Base-by-base conservation (phyloP, 2,329 filamentous ascomycete genomes). In the Graphiopsis chlorocephala region DNA sequence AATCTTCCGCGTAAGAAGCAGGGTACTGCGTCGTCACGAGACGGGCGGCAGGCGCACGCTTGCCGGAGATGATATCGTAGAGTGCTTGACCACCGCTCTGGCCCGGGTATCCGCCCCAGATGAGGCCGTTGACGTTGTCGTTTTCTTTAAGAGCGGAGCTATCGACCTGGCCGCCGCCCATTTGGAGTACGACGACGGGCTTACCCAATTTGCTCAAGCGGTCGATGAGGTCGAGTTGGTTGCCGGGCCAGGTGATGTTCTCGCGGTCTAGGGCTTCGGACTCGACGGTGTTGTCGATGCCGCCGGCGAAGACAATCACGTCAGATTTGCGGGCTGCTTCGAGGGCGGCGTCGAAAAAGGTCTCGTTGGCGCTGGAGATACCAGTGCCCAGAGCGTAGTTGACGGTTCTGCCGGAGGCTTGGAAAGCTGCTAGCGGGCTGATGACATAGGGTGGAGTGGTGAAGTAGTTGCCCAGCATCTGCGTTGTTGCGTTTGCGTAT, bases 401-500 rank as follows among this genome's bases (percentile, higher is more conserved):
- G 17, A 68, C 38, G 2, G 61, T 61, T 7, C 59, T 47, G n/a
- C 65, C 64, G 11, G 66, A 64, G 15, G 59, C 65, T 61, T 71
- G 26, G 6, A 68, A 65, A 2, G 68, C 70, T n/a, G 53, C 47
- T 15, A 72, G 59, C 2, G 70, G 71, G 50, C 67, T 68, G 50
- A 64, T 64, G 3, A 69, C 59, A 61, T 69, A 71, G 5, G 68
- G 68, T 17, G 70, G 56, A 11, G 58, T 63, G 15, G 63, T 66
- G 65, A 71, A 77, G 73, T 88, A 88, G 68, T 83, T 84, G 1
- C 85, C 85, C 50, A 83, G 83, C 74, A 87, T 79, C 65, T 85
- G 79, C 14, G 74, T 76, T 0, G 83, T 83, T 10, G 82, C 82
- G 58, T 84, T 84, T 4, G 82, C 84, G 78, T 84, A 87, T 26